Base-by-base conservation (phyloP, 441 rosid genomes). In the Pelargonium fulgidum region DNA sequence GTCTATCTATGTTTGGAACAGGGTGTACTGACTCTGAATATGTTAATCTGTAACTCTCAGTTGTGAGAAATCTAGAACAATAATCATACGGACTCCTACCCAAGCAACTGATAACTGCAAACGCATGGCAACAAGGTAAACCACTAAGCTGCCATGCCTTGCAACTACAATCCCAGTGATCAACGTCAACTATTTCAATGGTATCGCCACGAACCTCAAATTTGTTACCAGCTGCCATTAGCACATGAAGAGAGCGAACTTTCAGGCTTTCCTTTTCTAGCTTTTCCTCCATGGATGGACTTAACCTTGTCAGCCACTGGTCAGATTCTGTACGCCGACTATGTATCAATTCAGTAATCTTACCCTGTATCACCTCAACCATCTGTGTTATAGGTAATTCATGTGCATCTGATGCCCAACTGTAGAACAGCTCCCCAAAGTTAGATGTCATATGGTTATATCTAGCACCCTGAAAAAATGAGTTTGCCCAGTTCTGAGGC, bases 151-250 rank as follows among this genome's bases (percentile, higher is more conserved):
- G 96, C 96, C 96, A 91, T 36, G 78, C 87, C 78, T 81, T 89
- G 79, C 98, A 93, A 76, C 86, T 91, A 72, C 98, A 93, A 64
- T 87, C 93, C 89, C 93, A 86, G 33, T 62, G 77, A 33, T 84
- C 87, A 58, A 93, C 76, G 76, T 91, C 89, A 62, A 91, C 91
- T 14, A 84, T 70, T 75, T 91, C 98, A 48, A 70, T 75, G 10
- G 93, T 78, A 1, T 86, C 96, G 58, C 94, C 97, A 42, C 88
- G 94, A 68, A 89, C 96, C 78, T 91, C 94, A 83, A 86, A 91
- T 68, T 77, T 74, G 75, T 76, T 86, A 52, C 89, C 91, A 16
- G 83, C 79, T 11, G 89, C 81, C 39, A 75, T 20, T 8, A 84
- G 77, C 64, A 87, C 91, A 13, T 87, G 91, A 7, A 89, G 82